Evolutionary conservation across 1,139 yeast species (phyloP).

Genomic region (Suhomyces terraborum): DNA sequence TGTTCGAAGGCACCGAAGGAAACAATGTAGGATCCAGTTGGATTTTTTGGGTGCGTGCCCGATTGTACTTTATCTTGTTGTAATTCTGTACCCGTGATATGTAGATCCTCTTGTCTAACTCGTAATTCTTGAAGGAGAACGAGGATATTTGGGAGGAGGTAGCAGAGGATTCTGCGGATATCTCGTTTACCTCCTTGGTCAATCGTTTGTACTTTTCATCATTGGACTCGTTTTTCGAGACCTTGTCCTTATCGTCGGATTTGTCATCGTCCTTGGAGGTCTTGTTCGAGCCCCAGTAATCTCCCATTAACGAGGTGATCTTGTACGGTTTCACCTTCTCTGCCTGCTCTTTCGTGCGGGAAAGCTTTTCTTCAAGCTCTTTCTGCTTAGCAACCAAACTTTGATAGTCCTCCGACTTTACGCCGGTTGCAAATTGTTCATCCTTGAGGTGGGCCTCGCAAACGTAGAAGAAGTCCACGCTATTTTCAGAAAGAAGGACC

Average conservation of each 20-base stretch:
- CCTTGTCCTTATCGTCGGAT: conserved; percentile 14
- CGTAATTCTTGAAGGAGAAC: conserved; percentile 48
- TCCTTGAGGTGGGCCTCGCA: conserved; percentile 69
- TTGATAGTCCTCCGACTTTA: conserved; percentile 48
- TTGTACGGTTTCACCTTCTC: conserved; percentile 37
- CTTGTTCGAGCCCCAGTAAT: conserved; percentile 17
- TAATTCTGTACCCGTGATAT: conserved; percentile 50
- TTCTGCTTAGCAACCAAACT: conserved; percentile 43
- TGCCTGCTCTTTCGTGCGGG: conserved; percentile 16
- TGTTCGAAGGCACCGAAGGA: conserved; percentile 54
- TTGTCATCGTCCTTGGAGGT: conserved; percentile 18
- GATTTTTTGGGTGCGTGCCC: conserved; percentile 43
- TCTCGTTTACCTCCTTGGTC: conserved; percentile 21
- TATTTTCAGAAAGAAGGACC: conserved; percentile 56
- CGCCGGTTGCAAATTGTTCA: conserved; percentile 59
- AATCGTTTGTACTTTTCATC: conserved; percentile 14
- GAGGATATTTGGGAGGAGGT: conserved; percentile 18
- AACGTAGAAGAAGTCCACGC: conserved; percentile 67
- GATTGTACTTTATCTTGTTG: conserved; percentile 39
- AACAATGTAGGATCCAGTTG: conserved; percentile 46
- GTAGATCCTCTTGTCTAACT: conserved; percentile 55
- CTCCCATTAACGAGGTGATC: conserved; percentile 15
- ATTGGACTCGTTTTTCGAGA: conserved; percentile 21
- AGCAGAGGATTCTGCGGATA: conserved; percentile 21
- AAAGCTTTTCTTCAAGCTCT: conserved; percentile 28